Evolutionary conservation across 257 asterid species (phyloP).

Genomic region (Rauvolfia tetraphylla): DNA sequence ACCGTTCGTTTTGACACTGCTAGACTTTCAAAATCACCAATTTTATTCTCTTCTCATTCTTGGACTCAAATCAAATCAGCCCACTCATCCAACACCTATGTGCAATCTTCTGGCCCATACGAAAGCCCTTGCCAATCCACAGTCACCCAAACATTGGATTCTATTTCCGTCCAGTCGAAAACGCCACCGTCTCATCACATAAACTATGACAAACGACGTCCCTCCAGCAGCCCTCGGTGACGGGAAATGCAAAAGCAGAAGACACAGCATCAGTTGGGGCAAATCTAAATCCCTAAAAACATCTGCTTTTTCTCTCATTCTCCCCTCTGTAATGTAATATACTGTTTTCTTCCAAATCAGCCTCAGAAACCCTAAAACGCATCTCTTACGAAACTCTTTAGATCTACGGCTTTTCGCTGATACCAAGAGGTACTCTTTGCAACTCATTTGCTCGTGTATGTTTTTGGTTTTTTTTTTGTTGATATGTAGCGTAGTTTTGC

Average conservation of each 20-base stretch:
- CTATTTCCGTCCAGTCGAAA: neutral
- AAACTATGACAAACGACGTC: neutral
- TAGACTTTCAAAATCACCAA: too few relatives aligned
- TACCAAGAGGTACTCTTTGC: constrained; percentile 17
- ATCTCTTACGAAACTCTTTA: constrained; percentile 2
- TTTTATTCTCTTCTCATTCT: too few relatives aligned
- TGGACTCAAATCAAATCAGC: neutral
- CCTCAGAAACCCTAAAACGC: constrained; percentile 13
- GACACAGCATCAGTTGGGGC: constrained; percentile 15
- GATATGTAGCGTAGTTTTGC: neutral
- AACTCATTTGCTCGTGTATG: too few relatives aligned
- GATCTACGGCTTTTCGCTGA: constrained; percentile 22
- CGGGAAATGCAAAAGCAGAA: constrained; percentile 9
- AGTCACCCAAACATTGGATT: neutral
- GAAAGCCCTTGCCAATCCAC: neutral
- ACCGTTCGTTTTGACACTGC: too few relatives aligned
- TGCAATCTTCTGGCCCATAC: neutral
- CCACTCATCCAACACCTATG: neutral
- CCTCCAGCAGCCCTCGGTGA: neutral
- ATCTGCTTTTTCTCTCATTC: neutral
- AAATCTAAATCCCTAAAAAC: constrained; percentile 15
- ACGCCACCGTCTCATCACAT: neutral
- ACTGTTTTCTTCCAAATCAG: constrained; percentile 16
- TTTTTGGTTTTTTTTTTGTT: neutral
- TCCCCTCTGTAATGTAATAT: neutral